A percentile compares a stretch with the other conserved stretches of the same genome.
These are phyloP conservation scores for Jaltomata sinuosa DNA, from an alignment of 257 asterid genomes.

Conservation along the genomic window DNA sequence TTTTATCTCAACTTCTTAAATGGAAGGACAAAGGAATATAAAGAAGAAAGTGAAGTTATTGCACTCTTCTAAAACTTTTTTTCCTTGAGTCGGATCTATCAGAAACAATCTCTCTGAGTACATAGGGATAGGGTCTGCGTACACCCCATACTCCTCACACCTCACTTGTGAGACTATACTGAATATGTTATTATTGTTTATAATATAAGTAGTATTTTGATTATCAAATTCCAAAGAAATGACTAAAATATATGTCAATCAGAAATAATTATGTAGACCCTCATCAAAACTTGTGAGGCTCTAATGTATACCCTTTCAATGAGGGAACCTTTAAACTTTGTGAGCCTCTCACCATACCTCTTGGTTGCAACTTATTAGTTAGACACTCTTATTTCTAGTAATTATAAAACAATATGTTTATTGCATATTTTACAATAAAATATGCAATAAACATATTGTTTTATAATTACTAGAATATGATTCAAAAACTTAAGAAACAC, in stretches of 20 bases:
- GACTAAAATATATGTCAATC: not conserved
- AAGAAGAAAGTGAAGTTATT: not conserved
- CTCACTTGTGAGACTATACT: not conserved
- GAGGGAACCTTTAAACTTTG: not conserved
- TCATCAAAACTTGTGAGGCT: not conserved
- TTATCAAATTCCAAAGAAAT: not conserved
- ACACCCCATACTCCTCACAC: not conserved
- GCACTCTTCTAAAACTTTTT: not conserved
- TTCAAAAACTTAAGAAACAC: not conserved
- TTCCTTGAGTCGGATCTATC: not conserved
- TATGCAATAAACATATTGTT: not conserved
- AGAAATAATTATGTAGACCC: not conserved
- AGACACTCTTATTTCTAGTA: not conserved
- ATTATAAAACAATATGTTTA: too few relatives aligned
- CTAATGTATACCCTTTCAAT: not conserved
- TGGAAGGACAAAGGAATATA: not conserved
- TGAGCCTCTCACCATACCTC: not conserved
- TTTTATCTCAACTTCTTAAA: not conserved
- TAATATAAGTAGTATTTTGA: not conserved
- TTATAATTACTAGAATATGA: not conserved
- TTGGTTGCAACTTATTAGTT: not conserved
- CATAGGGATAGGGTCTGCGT: rapidly evolving
- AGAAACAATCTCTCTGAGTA: not conserved
- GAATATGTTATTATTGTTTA: rapidly evolving
- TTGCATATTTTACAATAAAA: not conserved